phyloP scores from a whole-genome alignment of 495 filamentous ascomycete species.

The Pseudevernia furfuracea region DNA sequence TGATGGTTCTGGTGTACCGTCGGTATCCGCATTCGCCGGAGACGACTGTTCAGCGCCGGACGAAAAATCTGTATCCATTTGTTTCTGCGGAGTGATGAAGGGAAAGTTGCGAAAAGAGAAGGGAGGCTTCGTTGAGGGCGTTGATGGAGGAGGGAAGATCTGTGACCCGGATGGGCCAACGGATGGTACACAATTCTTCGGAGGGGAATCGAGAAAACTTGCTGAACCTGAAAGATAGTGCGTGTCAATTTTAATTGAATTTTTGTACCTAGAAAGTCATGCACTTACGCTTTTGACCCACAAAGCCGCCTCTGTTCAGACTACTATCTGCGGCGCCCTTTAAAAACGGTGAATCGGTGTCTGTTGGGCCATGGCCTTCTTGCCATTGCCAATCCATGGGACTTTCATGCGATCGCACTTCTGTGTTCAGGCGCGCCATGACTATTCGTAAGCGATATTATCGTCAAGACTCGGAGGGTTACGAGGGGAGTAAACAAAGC shows the following conservation, averaged over 20 bases:
- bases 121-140: background rate
- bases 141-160: background rate
- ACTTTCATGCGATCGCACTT: constrained; percentile 44
- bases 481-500: constrained; percentile 13
- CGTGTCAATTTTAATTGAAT: background rate
- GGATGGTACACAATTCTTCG: background rate
- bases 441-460: background rate
- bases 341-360: constrained; percentile 51
- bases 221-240: constrained; percentile 2
- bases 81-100: constrained; percentile 75
- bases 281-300: constrained; percentile 42
- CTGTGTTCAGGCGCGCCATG: constrained; percentile 31
- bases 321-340: constrained; percentile 16
- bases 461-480: background rate
- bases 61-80: constrained; percentile 57
- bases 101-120: constrained; percentile 34
- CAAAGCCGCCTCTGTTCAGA: constrained; percentile 28
- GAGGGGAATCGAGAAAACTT: constrained; percentile 1
- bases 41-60: constrained; percentile 76
- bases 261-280: background rate
- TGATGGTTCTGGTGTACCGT: constrained; percentile 58
- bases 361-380: constrained; percentile 44
- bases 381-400: constrained; percentile 68
- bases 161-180: background rate
- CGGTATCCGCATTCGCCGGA: constrained; percentile 62